Percentiles rank a stretch among this genome's conserved stretches.
Evolutionary conservation across 1,284 basidiomycete genomes (phyloP).

Genomic region (Veloboletus limbatus): DNA sequence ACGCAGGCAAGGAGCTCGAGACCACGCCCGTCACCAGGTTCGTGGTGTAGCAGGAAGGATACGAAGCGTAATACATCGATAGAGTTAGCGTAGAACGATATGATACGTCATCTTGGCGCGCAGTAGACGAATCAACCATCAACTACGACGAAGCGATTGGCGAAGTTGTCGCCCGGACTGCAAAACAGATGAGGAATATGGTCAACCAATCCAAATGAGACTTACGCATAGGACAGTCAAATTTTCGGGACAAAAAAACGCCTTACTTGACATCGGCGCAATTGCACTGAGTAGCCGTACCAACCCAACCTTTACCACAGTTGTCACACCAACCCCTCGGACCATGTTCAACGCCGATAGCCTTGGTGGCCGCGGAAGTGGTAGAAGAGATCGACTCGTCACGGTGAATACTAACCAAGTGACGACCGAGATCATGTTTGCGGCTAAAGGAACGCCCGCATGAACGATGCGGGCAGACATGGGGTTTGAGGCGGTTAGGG

Average conservation of each 20-base stretch:
- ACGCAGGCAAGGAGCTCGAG: conserved; percentile 39
- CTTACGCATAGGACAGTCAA: conserved; percentile 26
- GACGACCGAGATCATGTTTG: conserved; percentile 85
- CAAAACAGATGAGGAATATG: conserved; percentile 6
- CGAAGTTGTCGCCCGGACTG: conserved; percentile 33
- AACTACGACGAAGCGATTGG: conserved; percentile 36
- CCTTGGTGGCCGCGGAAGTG: conserved; percentile 40
- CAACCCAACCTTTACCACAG: conserved; percentile 71
- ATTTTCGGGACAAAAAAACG: conserved; percentile 3
- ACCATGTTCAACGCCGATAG: conserved; percentile 63
- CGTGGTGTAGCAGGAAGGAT: conserved; percentile 47
- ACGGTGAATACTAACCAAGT: conserved; percentile 82
- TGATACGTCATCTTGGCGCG: conserved; percentile 28
- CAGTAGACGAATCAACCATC: conserved; percentile 41
- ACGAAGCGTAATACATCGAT: conserved; percentile 60
- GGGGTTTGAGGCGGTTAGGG: conserved; percentile 81
- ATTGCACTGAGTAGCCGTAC: conserved; percentile 53
- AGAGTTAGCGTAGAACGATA: conserved; percentile 45
- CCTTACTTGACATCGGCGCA: conserved; percentile 67
- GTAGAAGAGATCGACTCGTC: conserved; percentile 51
- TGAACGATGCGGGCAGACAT: conserved; percentile 74
- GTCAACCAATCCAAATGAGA: not conserved
- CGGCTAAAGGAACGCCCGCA: conserved; percentile 86
- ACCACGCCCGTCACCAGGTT: conserved; percentile 61
- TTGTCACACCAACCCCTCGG: conserved; percentile 66